Evolutionary conservation across 345 rosid genomes (phyloP).

Genomic region (Melastoma malabathricum): DNA sequence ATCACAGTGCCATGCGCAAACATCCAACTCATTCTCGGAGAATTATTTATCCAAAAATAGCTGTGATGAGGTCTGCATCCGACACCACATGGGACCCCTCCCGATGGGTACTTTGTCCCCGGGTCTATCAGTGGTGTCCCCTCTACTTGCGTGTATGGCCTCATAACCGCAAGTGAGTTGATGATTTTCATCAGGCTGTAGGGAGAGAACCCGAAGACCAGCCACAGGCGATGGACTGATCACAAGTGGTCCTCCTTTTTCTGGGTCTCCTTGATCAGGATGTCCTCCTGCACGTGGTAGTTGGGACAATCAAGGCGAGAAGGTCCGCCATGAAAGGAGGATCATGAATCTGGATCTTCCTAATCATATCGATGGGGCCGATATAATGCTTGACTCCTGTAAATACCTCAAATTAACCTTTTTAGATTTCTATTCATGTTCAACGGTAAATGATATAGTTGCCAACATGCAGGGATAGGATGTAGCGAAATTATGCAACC

Average conservation of each 20-base stretch:
- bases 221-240: conserved; percentile 54
- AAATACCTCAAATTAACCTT: no score
- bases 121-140: conserved; percentile 46
- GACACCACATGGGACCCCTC: conserved; percentile 32
- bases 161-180: conserved; percentile 66
- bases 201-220: conserved; percentile 72
- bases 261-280: conserved; percentile 40
- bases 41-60: no score
- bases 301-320: conserved; percentile 41
- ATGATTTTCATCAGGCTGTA: conserved; percentile 58
- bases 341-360: conserved; percentile 25
- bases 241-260: conserved; percentile 47
- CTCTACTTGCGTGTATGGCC: conserved; percentile 67
- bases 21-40: no score
- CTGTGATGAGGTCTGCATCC: conserved; percentile 70
- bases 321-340: conserved; percentile 74
- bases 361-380: conserved; percentile 30
- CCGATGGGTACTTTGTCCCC: conserved; percentile 54
- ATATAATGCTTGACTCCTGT: conserved; percentile 39
- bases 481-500: no score
- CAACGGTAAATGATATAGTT: no score
- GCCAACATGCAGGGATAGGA: no score
- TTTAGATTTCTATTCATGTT: no score
- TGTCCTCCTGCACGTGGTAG: conserved; percentile 52
- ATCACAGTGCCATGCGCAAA: no score